Evolutionary conservation across 495 filamentous ascomycete genomes (phyloP), one percentile per base, ranked within the genome.

Genomic region (Lophiostoma macrostomum): DNA sequence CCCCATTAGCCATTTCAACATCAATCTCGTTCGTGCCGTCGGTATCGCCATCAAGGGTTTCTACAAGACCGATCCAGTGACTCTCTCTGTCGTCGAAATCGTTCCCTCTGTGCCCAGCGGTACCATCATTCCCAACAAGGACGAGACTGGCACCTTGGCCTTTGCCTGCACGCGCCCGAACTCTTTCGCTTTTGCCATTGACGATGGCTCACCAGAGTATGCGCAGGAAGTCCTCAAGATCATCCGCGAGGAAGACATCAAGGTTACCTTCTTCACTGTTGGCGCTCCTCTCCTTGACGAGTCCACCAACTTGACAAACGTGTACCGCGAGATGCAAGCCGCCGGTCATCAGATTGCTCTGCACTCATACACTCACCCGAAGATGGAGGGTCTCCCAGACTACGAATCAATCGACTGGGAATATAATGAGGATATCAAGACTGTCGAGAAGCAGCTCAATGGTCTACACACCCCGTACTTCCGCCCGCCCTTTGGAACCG

Each of bases 231-330:
- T 90, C 29, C 80, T 87, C 76, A 62, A 75, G 20, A 81, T 85
- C 27, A 72, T 90, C 45, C 75, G 80, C 10, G 74, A 78, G 10
- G 85, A 82, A 28, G 41, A 65, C 31, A 82, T 90, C 53, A 75
- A 78, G 53, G 84, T 86, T 1, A 90, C 86, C 0, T 90, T 90
- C 69, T 90, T 90, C 69, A 87, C 83, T 29, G 85, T 89, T 34
- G 86, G 85, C 1, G 69, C 76, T 5, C 80, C 85, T 0, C 71
- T 90, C 0, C 64, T 81, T 4, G 83, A 89, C 63, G 30, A 52
- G 2, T 46, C 37, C 36, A 65, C 59, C 6, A 65, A 65, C 44
- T 52, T 65, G 13, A 65, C 46, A 5, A 63, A 63, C 40, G 59
- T 65, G 10, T 65, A 65, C 51, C 41, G 46, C 41, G 63, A 65